Evolutionary conservation across 2,329 filamentous ascomycete species (phyloP), one percentile per base, ranked within the genome.

Genomic region (Penicillium sp.): DNA sequence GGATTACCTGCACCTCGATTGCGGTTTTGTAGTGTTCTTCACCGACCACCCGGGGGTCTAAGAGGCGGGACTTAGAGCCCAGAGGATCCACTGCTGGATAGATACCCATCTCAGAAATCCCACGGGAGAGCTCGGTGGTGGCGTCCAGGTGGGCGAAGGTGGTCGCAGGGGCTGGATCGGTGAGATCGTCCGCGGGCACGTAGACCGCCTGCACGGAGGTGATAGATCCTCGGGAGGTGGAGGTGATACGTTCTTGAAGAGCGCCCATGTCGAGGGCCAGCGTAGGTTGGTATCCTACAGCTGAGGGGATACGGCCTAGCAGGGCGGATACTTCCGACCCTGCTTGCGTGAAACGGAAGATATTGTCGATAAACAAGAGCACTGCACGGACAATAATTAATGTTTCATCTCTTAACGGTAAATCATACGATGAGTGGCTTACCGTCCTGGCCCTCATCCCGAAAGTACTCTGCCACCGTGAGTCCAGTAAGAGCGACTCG

Each of bases 61-160:
- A 84, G 89, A 99, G 97, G 87, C 94, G 92, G 67, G 92, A 97
- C 83, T 96, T 97, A 78, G 92, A 97, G 84, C 97, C 94, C 66
- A 97, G 92, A 82, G 94, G 94, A 80, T 99, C 94, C 85, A 97
- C 94, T 73, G 94, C 94, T 73, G 94, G 94, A 87, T 99, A 99
- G 84, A 97, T 99, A 91, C 94, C 94, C 87, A 99, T 85, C 86
- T 99, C 94, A 67, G 94, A 97, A 79, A 97, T 99, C 92, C 94
- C 93, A 89, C 94, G 93, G 75, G 94, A 97, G 86, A 97, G 85
- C 78, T 97, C 94, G 88, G 94, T 97, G 80, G 94, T 97, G 86
- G 94, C 94, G 85, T 99, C 94, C 88, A 99, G 89, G 82, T 99
- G 94, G 78, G 94, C 94, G 82, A 99, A 97, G 80, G 94, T 97